Evolutionary conservation across 257 asterid species (phyloP).

Genomic region (Lycium barbarum): DNA sequence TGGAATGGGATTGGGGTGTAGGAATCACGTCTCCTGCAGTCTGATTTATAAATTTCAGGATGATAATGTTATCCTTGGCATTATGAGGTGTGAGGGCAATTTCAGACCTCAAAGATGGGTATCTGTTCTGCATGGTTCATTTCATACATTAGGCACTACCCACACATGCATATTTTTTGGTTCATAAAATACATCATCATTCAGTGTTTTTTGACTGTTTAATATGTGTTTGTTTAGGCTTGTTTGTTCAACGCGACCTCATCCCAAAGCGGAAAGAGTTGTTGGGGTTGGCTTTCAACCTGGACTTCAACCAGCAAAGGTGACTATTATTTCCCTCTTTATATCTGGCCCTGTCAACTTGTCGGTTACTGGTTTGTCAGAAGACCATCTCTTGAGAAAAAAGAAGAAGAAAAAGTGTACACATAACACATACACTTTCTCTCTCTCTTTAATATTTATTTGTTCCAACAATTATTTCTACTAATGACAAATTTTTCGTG

Average conservation of each 20-base stretch:
- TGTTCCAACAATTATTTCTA: background rate
- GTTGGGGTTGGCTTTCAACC: constrained; percentile 94
- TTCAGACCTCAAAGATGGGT: constrained; percentile 24
- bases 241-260: constrained; percentile 69
- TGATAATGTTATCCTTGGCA: background rate
- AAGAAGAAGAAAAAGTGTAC: background rate
- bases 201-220: constrained; percentile 18
- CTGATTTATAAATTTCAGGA: constrained; percentile 12
- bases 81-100: constrained; percentile 13
- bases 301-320: constrained; percentile 91
- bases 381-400: background rate
- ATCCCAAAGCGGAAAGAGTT: constrained; percentile 70
- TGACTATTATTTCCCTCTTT: constrained; percentile 32
- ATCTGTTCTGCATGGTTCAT: background rate
- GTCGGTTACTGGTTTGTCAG: constrained; percentile 9
- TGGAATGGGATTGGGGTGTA: background rate
- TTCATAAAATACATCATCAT: constrained; percentile 18
- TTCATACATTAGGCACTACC: background rate
- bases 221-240: constrained; percentile 54
- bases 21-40: constrained; percentile 14
- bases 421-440: background rate
- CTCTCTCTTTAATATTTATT: background rate
- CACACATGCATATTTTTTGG: constrained; percentile 22
- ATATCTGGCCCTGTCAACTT: background rate
- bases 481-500: background rate